Percentiles rank a stretch among this genome's conserved stretches.
Evolutionary conservation across 768 basidiomycete genomes (phyloP).

Genomic region (Mycena rebaudengoi): DNA sequence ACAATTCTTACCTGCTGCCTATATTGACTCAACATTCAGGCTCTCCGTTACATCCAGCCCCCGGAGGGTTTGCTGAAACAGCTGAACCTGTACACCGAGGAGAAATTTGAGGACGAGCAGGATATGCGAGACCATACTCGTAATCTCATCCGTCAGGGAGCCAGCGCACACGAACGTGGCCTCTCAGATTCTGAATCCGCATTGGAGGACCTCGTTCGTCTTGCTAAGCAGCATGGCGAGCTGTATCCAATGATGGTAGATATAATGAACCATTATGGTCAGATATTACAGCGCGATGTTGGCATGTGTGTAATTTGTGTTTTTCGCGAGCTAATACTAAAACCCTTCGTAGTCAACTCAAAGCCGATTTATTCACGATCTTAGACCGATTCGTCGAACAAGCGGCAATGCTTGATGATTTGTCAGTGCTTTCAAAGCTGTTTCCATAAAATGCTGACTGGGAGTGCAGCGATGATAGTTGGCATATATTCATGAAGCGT

Average conservation of each 20-base stretch:
- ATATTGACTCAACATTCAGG: no score
- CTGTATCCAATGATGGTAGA: conserved; percentile 69
- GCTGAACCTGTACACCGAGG: conserved; percentile 83
- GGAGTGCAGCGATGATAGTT: conserved; percentile 65
- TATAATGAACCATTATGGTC: conserved; percentile 63
- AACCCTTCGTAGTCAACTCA: conserved; percentile 58
- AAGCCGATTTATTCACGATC: conserved; percentile 64
- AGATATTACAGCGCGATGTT: conserved; percentile 65
- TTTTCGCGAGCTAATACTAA: conserved; percentile 1
- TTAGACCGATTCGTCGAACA: conserved; percentile 74
- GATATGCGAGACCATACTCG: conserved; percentile 76
- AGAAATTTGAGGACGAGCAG: conserved; percentile 90
- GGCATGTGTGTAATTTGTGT: conserved; percentile 58
- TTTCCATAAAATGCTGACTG: conserved; percentile 20
- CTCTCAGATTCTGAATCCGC: conserved; percentile 61
- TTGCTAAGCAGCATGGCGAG: conserved; percentile 69
- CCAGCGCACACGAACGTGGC: conserved; percentile 39
- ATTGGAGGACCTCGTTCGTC: conserved; percentile 66
- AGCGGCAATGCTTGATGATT: conserved; percentile 63
- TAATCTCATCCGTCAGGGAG: conserved; percentile 36
- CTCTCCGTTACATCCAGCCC: conserved; percentile 77
- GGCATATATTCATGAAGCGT: conserved; percentile 67
- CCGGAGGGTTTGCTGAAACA: conserved; percentile 84
- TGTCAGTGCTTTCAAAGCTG: conserved; percentile 53
- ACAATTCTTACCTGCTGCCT: no score